These are phyloP conservation scores for Xerocomellus dryophilus DNA, from an alignment of 768 basidiomycete species.

Conservation along the genomic window DNA sequence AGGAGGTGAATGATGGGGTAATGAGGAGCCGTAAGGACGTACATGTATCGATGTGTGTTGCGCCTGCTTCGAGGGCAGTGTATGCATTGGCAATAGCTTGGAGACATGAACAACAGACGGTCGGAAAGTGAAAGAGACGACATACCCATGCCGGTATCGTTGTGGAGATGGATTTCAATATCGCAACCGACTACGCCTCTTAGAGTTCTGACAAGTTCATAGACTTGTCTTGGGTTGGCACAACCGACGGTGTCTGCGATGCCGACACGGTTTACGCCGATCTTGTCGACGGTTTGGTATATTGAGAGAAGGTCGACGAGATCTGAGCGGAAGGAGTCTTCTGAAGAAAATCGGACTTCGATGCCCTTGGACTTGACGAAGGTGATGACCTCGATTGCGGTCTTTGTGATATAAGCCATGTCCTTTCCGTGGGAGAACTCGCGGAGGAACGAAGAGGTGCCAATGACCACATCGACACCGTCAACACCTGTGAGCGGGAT, in stretches of 20 bases:
- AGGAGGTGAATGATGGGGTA: background rate
- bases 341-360: conserved; percentile 98
- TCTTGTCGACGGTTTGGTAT: conserved; percentile 99
- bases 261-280: conserved; percentile 97
- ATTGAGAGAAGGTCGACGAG: conserved; percentile 97
- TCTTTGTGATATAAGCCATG: conserved; percentile 99
- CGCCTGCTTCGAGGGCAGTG: conserved; percentile 96
- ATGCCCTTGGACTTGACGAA: conserved; percentile 99
- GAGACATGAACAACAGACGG: conserved; percentile 1
- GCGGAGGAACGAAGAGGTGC: conserved; percentile 97
- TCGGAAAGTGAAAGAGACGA: background rate
- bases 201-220: conserved; percentile 94
- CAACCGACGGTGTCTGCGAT: conserved; percentile 99
- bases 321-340: conserved; percentile 99
- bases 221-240: conserved; percentile 97
- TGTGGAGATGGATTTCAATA: conserved; percentile 97
- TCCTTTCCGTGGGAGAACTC: conserved; percentile 99
- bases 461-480: conserved; percentile 98
- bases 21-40: conserved; percentile 27
- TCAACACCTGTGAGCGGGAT: conserved; percentile 69
- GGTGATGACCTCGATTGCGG: conserved; percentile 97
- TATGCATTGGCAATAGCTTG: conserved; percentile 97
- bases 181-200: conserved; percentile 96
- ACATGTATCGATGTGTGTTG: conserved; percentile 99
- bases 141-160: conserved; percentile 94